These are phyloP conservation scores for Colletotrichum filicis DNA, from an alignment of 2,329 filamentous ascomycete species.

Conservation along the genomic window DNA sequence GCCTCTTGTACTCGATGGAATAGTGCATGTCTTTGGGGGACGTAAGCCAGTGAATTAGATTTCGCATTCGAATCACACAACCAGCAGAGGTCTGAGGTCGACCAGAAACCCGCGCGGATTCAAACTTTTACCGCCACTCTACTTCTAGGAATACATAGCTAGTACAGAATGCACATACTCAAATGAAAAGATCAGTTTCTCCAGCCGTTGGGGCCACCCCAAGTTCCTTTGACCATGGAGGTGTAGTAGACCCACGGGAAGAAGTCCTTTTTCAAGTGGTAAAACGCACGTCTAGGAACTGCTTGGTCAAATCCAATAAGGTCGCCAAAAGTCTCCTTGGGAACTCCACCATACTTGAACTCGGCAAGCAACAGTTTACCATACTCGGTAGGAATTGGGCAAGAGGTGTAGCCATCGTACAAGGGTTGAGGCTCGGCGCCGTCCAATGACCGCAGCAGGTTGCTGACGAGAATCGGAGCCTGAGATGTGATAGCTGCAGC, in stretches of 20 bases:
- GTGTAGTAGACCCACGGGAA: slow-evolving; percentile 75
- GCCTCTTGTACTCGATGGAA: no score
- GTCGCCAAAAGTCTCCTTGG: slow-evolving; percentile 70
- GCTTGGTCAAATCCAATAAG: slow-evolving; percentile 68
- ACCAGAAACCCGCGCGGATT: not conserved
- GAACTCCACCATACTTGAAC: slow-evolving; percentile 72
- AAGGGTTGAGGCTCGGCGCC: slow-evolving; percentile 54
- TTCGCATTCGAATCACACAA: no score
- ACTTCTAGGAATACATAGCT: not conserved
- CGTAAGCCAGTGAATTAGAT: no score
- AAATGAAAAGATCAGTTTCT: slow-evolving; percentile 8
- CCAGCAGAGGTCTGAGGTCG: not conserved
- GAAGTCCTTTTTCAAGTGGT: slow-evolving; percentile 73
- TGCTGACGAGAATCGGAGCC: slow-evolving; percentile 61
- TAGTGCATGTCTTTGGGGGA: no score
- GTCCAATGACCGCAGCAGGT: slow-evolving; percentile 56
- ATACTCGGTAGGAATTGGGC: slow-evolving; percentile 65
- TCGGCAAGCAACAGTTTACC: slow-evolving; percentile 73
- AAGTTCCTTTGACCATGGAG: slow-evolving; percentile 70
- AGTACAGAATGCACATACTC: not conserved
- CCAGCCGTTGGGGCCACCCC: slow-evolving; percentile 70
- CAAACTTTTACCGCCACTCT: not conserved
- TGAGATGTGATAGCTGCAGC: slow-evolving; percentile 63
- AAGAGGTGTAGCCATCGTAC: slow-evolving; percentile 68
- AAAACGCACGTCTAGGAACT: slow-evolving; percentile 66